phyloP scores from a whole-genome alignment of 305 asterid genomes.

The Lippia alba region DNA sequence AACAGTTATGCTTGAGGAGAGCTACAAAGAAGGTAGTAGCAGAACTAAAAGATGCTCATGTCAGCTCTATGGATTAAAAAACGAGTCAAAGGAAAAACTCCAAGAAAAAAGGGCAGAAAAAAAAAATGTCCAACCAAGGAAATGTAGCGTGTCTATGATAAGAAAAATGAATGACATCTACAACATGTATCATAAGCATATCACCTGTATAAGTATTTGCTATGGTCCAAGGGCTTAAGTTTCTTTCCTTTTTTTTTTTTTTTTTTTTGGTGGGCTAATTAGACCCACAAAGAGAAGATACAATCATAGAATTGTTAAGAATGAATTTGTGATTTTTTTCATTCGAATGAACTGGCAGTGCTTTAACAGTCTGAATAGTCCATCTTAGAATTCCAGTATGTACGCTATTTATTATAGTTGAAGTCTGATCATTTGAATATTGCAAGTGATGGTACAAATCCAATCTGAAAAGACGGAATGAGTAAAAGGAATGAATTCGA shows the following conservation, averaged over 20 bases:
- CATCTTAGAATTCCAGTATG: background rate
- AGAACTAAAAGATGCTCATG: background rate
- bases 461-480: background rate
- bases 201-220: background rate
- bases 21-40: background rate
- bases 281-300: background rate
- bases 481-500: background rate
- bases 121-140: background rate
- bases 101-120: background rate
- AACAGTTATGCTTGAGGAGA: constrained; percentile 13
- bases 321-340: background rate
- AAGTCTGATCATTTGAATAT: constrained; percentile 12
- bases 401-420: background rate
- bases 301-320: background rate
- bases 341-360: background rate
- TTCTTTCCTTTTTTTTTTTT: background rate
- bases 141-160: background rate
- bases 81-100: constrained; percentile 11
- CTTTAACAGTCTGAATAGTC: background rate
- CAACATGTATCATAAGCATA: background rate
- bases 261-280: too few relatives aligned
- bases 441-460: constrained; percentile 17
- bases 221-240: background rate
- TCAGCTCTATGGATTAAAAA: constrained; percentile 11
- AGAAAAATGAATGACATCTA: background rate